Percentiles rank a stretch among this genome's conserved stretches.
These are phyloP conservation scores for Brettanomyces bruxellensis DNA, from an alignment of 805 yeast species.

Conservation along the genomic window DNA sequence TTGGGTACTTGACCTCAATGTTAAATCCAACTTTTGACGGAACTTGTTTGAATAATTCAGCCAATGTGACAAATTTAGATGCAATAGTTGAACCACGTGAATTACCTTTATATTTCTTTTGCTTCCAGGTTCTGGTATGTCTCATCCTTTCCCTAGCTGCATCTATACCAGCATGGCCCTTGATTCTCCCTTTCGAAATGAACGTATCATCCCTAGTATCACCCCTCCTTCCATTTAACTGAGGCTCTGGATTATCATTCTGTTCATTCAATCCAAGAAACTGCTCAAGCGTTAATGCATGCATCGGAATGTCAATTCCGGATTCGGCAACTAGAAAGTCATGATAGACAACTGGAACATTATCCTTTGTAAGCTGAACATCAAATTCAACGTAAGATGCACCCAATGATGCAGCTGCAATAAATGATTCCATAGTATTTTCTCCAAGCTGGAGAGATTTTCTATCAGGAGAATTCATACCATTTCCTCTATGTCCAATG, in stretches of 20 bases:
- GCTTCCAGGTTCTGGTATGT: conserved; percentile 81
- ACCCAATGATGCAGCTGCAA: conserved; percentile 93
- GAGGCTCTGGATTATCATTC: background rate
- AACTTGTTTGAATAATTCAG: conserved; percentile 70
- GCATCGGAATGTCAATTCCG: conserved; percentile 96
- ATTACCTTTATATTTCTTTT: conserved; percentile 86
- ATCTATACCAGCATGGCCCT: conserved; percentile 24
- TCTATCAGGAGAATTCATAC: conserved; percentile 67
- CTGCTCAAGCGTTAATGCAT: conserved; percentile 81
- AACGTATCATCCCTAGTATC: conserved; percentile 3
- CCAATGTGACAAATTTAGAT: conserved; percentile 82
- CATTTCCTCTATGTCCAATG: conserved; percentile 93
- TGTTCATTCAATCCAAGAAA: conserved; percentile 46
- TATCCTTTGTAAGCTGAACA: conserved; percentile 88
- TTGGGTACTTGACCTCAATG: conserved; percentile 90
- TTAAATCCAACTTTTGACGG: conserved; percentile 87
- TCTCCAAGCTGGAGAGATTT: conserved; percentile 88
- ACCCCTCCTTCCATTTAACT: background rate
- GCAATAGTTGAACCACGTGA: conserved; percentile 84
- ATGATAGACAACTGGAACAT: conserved; percentile 87
- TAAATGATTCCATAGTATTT: conserved; percentile 88
- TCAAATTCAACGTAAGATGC: conserved; percentile 96
- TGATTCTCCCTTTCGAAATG: conserved; percentile 2
- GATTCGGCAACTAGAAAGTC: conserved; percentile 92
- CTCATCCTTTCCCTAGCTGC: conserved; percentile 58